Percentiles rank a stretch among this genome's conserved stretches.
Evolutionary conservation across 225 moss, liverwort and hornwort species (phyloP).

Genomic region (Polytrichum formosum): DNA sequence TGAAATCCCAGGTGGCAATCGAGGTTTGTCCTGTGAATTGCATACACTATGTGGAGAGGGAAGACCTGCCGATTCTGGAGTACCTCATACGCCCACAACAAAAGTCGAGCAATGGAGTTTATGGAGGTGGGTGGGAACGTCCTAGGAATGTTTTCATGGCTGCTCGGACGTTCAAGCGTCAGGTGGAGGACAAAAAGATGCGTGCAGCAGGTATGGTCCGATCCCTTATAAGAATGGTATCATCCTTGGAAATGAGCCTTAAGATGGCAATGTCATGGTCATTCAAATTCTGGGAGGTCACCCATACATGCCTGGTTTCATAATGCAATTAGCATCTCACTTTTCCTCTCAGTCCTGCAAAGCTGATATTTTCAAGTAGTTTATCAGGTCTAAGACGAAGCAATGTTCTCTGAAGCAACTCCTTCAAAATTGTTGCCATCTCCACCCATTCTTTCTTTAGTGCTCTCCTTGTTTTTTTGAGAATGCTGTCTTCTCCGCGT

Average conservation of each 20-base stretch:
- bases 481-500: too few species aligned
- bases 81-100: constrained; percentile 86
- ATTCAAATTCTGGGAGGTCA: neutral
- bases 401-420: too few species aligned
- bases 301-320: too few species aligned
- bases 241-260: too few species aligned
- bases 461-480: too few species aligned
- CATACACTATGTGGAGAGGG: constrained; percentile 93
- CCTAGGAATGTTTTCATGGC: constrained; percentile 94
- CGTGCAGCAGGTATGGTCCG: constrained; percentile 14
- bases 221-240: constrained; percentile 1
- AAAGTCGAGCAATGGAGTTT: constrained; percentile 76
- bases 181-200: constrained; percentile 58
- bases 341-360: too few species aligned
- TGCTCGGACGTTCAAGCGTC: constrained; percentile 80
- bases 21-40: constrained; percentile 95
- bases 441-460: too few species aligned
- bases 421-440: too few species aligned
- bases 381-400: too few species aligned
- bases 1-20: constrained; percentile 67
- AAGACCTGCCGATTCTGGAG: constrained; percentile 80
- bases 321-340: too few species aligned
- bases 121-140: constrained; percentile 95
- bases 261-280: neutral
- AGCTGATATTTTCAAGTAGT: too few species aligned